Percentiles rank a stretch among this genome's conserved stretches.
phyloP scores from a whole-genome alignment of 1,284 basidiomycete genomes.

The Somion occarium region DNA sequence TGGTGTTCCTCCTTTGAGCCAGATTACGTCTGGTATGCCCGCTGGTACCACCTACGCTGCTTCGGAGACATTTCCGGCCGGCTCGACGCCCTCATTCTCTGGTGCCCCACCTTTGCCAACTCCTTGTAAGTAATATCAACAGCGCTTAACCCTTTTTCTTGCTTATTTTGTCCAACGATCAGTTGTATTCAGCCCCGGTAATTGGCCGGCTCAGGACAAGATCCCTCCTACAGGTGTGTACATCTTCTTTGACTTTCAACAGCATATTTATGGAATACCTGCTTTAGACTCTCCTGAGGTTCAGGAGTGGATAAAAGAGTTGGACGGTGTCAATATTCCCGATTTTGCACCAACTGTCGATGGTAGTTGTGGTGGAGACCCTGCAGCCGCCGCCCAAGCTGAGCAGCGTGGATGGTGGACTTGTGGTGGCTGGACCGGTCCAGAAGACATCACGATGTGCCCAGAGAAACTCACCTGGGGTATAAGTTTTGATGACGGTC shows the following conservation, averaged over 20 bases:
- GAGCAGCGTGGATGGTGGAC: slow-evolving; percentile 78
- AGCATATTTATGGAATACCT: slow-evolving; percentile 3
- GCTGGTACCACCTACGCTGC: slow-evolving; percentile 46
- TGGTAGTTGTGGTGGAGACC: slow-evolving; percentile 62
- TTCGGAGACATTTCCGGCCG: slow-evolving; percentile 50
- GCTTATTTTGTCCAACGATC: slow-evolving; percentile 6
- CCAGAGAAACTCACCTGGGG: slow-evolving; percentile 81
- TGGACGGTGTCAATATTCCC: slow-evolving; percentile 70
- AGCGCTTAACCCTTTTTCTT: not conserved
- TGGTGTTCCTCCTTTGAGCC: slow-evolving; percentile 49
- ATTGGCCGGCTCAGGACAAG: slow-evolving; percentile 70
- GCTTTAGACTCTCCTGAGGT: slow-evolving; percentile 57
- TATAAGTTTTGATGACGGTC: slow-evolving; percentile 83
- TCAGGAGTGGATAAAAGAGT: slow-evolving; percentile 68
- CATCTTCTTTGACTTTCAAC: not conserved
- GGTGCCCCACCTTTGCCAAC: slow-evolving; percentile 64
- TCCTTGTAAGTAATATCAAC: slow-evolving; percentile 41
- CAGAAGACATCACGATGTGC: slow-evolving; percentile 66
- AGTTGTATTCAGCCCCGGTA: slow-evolving; percentile 45
- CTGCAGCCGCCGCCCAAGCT: slow-evolving; percentile 53
- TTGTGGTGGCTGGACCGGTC: slow-evolving; percentile 78
- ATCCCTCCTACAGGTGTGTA: slow-evolving; percentile 58
- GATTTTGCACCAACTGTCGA: slow-evolving; percentile 52
- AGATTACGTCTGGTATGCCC: slow-evolving; percentile 66
- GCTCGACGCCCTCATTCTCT: slow-evolving; percentile 53